phyloP scores from a whole-genome alignment of 108 stramenopile species.

The Discostella pseudostelligera region DNA sequence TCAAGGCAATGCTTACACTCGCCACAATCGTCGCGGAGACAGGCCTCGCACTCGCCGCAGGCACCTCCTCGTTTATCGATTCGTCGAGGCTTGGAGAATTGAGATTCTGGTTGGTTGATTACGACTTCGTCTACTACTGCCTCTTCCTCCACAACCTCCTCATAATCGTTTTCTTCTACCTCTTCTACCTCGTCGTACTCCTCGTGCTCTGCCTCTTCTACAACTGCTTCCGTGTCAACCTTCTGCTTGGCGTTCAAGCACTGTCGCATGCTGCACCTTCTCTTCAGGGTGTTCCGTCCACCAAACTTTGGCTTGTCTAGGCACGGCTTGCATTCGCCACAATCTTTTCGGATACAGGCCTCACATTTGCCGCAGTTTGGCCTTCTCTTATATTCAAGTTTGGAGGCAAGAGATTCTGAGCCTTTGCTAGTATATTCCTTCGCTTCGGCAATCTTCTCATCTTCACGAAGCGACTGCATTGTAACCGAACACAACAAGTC shows the following conservation, averaged over 20 bases:
- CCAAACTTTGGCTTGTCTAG: conserved; percentile 61
- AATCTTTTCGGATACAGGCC: conserved; percentile 41
- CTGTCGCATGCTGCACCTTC: conserved; percentile 21
- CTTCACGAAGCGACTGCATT: neutral
- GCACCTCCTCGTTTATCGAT: neutral
- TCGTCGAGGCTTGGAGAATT: neutral
- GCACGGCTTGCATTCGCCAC: conserved; percentile 55
- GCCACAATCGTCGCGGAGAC: conserved; percentile 51
- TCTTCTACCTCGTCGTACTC: neutral
- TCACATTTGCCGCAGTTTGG: conserved; percentile 46
- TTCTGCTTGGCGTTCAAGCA: conserved; percentile 5
- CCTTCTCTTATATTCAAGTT: neutral
- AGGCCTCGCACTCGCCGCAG: conserved; percentile 46
- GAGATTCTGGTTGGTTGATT: neutral
- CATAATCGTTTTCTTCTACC: neutral
- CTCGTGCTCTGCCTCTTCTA: neutral
- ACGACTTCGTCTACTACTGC: neutral
- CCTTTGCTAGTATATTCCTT: neutral
- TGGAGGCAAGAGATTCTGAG: neutral
- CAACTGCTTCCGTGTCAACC: neutral
- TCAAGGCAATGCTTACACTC: conserved; percentile 48
- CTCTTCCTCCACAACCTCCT: conserved; percentile 2
- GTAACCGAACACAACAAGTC: conserved; percentile 11
- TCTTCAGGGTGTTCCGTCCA: conserved; percentile 38
- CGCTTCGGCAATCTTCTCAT: neutral